phyloP scores from a whole-genome alignment of 305 asterid species.

The Coffea humblotiana region DNA sequence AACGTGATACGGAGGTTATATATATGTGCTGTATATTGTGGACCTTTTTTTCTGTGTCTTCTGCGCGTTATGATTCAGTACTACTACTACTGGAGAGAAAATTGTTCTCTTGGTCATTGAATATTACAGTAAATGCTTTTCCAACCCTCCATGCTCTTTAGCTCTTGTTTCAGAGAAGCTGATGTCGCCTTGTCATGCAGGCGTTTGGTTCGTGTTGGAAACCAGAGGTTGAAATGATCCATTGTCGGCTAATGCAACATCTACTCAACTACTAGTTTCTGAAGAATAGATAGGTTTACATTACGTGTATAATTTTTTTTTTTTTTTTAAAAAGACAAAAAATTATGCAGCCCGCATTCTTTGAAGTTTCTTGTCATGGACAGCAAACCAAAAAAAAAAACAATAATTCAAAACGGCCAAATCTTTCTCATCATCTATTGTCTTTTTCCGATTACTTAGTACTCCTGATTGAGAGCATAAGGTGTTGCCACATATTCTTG shows the following conservation, averaged over 20 bases:
- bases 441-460: neutral
- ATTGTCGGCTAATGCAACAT: slow-evolving; percentile 18
- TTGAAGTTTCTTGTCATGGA: neutral
- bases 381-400: neutral
- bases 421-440: neutral
- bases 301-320: too few species aligned
- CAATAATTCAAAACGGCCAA: neutral
- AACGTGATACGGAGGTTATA: too few species aligned
- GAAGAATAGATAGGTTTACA: too few species aligned
- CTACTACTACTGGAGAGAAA: too few species aligned
- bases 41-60: too few species aligned
- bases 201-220: slow-evolving; percentile 16
- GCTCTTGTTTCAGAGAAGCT: neutral
- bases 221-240: too few species aligned
- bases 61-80: too few species aligned
- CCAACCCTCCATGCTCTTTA: neutral
- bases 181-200: slow-evolving; percentile 17
- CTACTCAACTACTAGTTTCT: neutral
- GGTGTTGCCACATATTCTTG: neutral
- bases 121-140: neutral
- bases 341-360: neutral
- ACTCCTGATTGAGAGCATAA: neutral
- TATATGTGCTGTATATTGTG: too few species aligned
- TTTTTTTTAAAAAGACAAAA: too few species aligned
- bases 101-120: too few species aligned